phyloP scores from a whole-genome alignment of 129 eudicot genomes.

The Pittosporum tobira region DNA sequence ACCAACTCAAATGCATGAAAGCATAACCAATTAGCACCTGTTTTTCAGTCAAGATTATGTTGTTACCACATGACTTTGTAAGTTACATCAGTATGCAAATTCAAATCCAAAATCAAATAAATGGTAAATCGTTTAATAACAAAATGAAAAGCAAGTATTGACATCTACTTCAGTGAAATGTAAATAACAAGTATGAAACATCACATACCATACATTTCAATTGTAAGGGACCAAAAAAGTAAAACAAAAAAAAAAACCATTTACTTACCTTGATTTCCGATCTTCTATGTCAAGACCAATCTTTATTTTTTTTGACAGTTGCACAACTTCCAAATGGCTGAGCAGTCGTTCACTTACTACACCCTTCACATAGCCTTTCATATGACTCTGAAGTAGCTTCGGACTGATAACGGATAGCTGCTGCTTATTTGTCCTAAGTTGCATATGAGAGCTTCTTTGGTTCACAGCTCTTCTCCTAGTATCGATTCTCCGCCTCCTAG shows the following conservation, averaged over 20 bases:
- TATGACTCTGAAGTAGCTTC: conserved; percentile 56
- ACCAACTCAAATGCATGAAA: too few relatives aligned
- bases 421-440: conserved; percentile 26
- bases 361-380: conserved; percentile 81
- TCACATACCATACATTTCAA: too few relatives aligned
- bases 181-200: too few relatives aligned
- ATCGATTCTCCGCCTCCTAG: conserved; percentile 65
- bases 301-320: conserved; percentile 60
- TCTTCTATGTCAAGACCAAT: conserved; percentile 65
- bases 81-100: too few relatives aligned
- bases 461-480: conserved; percentile 34
- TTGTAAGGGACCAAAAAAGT: too few relatives aligned
- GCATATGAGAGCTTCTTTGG: conserved; percentile 24
- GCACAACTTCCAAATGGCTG: conserved; percentile 74
- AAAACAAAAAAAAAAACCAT: conserved; percentile 9
- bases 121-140: too few relatives aligned
- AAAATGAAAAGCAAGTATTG: too few relatives aligned
- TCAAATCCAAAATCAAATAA: too few relatives aligned
- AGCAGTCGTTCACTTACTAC: conserved; percentile 52
- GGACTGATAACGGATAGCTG: conserved; percentile 39
- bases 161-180: too few relatives aligned
- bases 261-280: conserved; percentile 67
- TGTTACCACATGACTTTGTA: too few relatives aligned
- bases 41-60: too few relatives aligned
- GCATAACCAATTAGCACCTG: too few relatives aligned